Evolutionary conservation across 2,329 filamentous ascomycete genomes (phyloP).

Genomic region (Calycina herbarum): DNA sequence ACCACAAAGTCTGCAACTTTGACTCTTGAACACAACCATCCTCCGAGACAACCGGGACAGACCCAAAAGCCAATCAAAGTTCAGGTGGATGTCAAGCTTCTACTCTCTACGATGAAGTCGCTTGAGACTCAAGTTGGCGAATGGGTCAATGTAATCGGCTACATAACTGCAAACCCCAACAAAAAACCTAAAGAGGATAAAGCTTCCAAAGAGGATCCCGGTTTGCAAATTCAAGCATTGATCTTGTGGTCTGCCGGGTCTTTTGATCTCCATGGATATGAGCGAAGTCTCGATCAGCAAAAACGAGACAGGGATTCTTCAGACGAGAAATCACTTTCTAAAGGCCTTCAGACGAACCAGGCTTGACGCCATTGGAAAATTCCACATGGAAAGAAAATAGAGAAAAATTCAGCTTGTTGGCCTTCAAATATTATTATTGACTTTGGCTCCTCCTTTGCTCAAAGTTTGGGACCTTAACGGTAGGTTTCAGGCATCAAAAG

Average conservation of each 20-base stretch:
- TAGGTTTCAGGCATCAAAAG: background rate
- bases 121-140: slow-evolving; percentile 70
- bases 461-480: background rate
- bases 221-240: slow-evolving; percentile 65
- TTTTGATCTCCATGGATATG: slow-evolving; percentile 70
- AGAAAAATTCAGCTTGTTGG: background rate
- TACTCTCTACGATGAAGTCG: slow-evolving; percentile 64
- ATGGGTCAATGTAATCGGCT: slow-evolving; percentile 89
- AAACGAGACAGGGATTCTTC: slow-evolving; percentile 7
- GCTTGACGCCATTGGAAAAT: background rate
- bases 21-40: slow-evolving; percentile 67
- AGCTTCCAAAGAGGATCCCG: slow-evolving; percentile 36
- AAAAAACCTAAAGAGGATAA: slow-evolving; percentile 11
- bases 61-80: slow-evolving; percentile 43
- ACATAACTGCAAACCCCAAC: slow-evolving; percentile 49
- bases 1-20: slow-evolving; percentile 57
- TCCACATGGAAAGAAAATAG: background rate
- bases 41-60: slow-evolving; percentile 40
- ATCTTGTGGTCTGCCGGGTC: slow-evolving; percentile 76
- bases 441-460: background rate
- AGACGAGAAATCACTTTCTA: background rate
- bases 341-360: background rate
- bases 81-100: slow-evolving; percentile 68
- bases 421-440: background rate
- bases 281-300: slow-evolving; percentile 42